A percentile compares a stretch with the other conserved stretches of the same genome.
Evolutionary conservation across 2,329 filamentous ascomycete genomes (phyloP).

Genomic region (Fusarium sp.): DNA sequence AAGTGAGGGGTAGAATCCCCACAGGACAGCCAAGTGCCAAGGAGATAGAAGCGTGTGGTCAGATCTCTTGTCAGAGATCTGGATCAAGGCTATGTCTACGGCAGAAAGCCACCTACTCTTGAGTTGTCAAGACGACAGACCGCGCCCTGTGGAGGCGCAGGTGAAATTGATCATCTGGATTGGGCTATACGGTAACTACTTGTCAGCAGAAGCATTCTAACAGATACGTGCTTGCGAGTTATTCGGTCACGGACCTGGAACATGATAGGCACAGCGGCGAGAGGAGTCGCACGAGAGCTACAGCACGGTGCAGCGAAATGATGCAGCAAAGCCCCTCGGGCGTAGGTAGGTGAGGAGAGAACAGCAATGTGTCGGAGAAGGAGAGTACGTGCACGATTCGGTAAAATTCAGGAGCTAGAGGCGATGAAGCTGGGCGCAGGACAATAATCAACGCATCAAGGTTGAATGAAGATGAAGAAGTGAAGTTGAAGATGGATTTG

Average conservation of each 20-base stretch:
- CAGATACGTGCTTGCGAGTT: constrained; percentile 1
- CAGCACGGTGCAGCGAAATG: neutral
- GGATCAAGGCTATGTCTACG: neutral
- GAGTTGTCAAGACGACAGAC: constrained; percentile 82
- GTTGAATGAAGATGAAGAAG: constrained; percentile 17
- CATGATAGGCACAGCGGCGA: constrained; percentile 29
- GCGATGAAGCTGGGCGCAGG: neutral
- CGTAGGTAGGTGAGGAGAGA: neutral
- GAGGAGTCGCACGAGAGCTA: constrained; percentile 4
- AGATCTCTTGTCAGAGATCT: neutral
- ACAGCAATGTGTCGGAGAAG: too few species aligned
- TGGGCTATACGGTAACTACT: constrained; percentile 57
- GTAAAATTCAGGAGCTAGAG: neutral
- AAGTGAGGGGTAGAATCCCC: neutral
- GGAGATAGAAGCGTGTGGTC: neutral
- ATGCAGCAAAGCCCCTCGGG: neutral
- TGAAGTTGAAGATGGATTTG: constrained; percentile 15
- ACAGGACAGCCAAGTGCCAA: neutral
- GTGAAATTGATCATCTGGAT: constrained; percentile 80
- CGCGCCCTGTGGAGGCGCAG: constrained; percentile 86
- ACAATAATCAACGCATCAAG: neutral
- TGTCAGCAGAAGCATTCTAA: constrained; percentile 18
- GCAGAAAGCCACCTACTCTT: constrained; percentile 68
- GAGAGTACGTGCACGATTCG: too few species aligned
- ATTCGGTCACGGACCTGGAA: constrained; percentile 42